Base-by-base conservation (phyloP, 2,329 filamentous ascomycete species). In the Alternaria gansuensis region DNA sequence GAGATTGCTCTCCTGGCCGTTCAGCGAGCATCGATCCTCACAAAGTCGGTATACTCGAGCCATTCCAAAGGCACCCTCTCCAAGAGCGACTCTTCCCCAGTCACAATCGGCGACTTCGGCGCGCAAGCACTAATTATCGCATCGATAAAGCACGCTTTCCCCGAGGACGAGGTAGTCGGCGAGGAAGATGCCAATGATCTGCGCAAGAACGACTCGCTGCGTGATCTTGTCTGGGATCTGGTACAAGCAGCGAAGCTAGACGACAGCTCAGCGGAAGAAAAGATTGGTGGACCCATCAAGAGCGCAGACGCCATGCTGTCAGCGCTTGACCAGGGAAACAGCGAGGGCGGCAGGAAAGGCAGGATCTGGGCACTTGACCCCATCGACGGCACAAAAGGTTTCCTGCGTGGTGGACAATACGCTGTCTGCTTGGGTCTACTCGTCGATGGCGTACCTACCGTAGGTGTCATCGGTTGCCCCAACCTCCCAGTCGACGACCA, bases 351-450 rank as follows among this genome's bases (percentile, higher is more conserved):
- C 28, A 78, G 81, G 60, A 84, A 82, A 65, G 93, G 92, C 63
- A 85, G 95, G 67, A 92, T 98, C 78, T 99, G 95, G 95, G 91
- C 94, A 39, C 88, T 99, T 57, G 95, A 99, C 79, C 95, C 95
- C 59, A 97, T 99, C 63, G 95, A 99, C 78, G 95, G 95, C 66
- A 99, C 95, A 53, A 97, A 97, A 82, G 96, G 95, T 29, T 99
- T 99, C 82, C 83, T 99, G 60, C 87, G 96, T 63, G 95, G 95
- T 52, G 96, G 93, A 37, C 95, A 99, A 82, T 99, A 99, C 76
- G 96, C 95, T 54, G 93, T 99, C 53, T 97, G 94, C 76, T 85
- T 99, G 5, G 95, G 87, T 34, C 83, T 99, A 70, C 90, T 99
- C 81, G 91, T 96, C 28, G 93, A 98, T 73, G 95, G 94, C 52